A percentile compares a stretch with the other conserved stretches of the same genome.
These are phyloP conservation scores for Fraxinus albicans DNA, from an alignment of 305 asterid genomes.

Conservation along the genomic window DNA sequence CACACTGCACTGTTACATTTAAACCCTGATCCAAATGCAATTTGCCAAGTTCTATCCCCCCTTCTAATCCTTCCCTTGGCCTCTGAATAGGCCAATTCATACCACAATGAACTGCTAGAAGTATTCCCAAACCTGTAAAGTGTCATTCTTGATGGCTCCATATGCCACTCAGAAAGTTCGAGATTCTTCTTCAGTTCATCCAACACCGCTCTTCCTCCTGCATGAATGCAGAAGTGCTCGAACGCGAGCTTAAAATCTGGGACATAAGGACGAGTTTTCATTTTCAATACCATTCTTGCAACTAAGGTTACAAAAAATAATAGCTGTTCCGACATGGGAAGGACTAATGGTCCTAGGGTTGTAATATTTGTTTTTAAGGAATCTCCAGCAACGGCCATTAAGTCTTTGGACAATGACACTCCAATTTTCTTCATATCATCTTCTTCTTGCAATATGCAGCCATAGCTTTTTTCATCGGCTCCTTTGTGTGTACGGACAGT, in stretches of 20 bases:
- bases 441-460: conserved; percentile 64
- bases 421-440: conserved; percentile 49
- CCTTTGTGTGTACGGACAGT: conserved; percentile 75
- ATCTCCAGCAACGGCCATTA: conserved; percentile 74
- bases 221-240: conserved; percentile 79
- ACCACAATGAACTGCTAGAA: no score
- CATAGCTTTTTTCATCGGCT: conserved; percentile 53
- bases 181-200: no score
- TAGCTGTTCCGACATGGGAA: conserved; percentile 76
- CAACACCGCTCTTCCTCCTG: conserved; percentile 69
- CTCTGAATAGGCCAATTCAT: no score
- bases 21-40: no score
- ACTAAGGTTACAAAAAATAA: conserved; percentile 52
- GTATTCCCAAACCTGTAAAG: no score
- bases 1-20: no score
- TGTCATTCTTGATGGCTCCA: no score
- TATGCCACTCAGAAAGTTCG: no score
- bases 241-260: conserved; percentile 77
- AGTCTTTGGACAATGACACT: conserved; percentile 65
- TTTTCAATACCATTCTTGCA: conserved; percentile 55
- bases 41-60: no score
- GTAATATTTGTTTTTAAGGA: conserved; percentile 75
- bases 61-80: no score
- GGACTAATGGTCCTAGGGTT: conserved; percentile 71
- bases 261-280: conserved; percentile 60